Evolutionary conservation across 169 alveolate genomes (phyloP), one percentile per base, ranked within the genome.

Genomic region (Babesia gibsoni): DNA sequence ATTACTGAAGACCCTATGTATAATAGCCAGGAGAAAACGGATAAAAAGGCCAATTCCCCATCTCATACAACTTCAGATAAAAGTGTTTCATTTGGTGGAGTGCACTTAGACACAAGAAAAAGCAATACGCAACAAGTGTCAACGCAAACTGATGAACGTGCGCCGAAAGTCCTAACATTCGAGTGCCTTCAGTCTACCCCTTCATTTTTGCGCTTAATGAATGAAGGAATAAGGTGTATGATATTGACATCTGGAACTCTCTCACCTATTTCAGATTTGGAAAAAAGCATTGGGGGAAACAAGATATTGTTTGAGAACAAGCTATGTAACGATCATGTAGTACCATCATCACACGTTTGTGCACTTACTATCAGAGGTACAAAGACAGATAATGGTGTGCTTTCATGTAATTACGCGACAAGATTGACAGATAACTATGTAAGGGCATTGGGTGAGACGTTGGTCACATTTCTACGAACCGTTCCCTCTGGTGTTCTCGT

Each of bases 211-310:
- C 48, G 79, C 37, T 22, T 79, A 27, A 64, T 82, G 67, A 74
- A 89, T 29, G 84, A 90, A 46, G 94, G 89, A 50, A 83, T 87
- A 14, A 82, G 93, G 66, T 89, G 96, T 0, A 79, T 93, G 12
- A 88, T 95, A 30, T 92, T 96, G 37, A 95, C 99, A 2, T 95
- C 98, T 16, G 99, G 98, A 1, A 96, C 98, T 10, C 87, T 96
- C 67, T 88, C 97, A 0, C 99, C 99, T 12, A 81, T 95, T 39
- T 90, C 82, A 50, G 91, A 94, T 33, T 84, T 95, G 77, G 93
- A 93, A 50, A 90, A 88, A 22, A 96, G 93, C 67, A 73, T 96
- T 8, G 89, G 94, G 14, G 92, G 95, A 18, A 69, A 77, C 58
- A 89, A 89, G 66, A 63, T 94, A n/a, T 63, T 87, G 54, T 96